phyloP scores from a whole-genome alignment of 805 yeast genomes.

The Candida adriatica region DNA sequence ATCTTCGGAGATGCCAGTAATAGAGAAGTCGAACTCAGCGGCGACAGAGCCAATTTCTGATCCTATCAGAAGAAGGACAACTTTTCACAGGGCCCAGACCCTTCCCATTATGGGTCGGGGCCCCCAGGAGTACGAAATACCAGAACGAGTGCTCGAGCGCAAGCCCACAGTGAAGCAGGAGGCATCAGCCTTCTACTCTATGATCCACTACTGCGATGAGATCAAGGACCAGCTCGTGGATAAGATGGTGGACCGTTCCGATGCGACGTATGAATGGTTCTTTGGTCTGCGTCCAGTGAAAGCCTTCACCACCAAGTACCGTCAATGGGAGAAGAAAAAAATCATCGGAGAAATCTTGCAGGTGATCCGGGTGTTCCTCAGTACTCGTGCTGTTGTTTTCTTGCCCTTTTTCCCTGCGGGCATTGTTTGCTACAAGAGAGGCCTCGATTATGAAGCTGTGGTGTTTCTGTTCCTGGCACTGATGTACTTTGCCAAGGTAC shows the following conservation, averaged over 20 bases:
- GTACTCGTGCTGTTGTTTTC: conserved; percentile 15
- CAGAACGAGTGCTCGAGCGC: conserved; percentile 5
- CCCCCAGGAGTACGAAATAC: conserved; percentile 6
- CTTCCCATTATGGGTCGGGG: conserved; percentile 4
- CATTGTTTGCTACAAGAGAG: conserved; percentile 12
- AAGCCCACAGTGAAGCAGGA: conserved; percentile 17
- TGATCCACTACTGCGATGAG: conserved; percentile 11
- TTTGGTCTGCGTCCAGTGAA: conserved; percentile 8
- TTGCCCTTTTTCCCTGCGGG: conserved; percentile 20
- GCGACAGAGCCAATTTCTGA: conserved; percentile 11
- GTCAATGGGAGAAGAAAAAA: conserved; percentile 10
- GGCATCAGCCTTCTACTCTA: conserved; percentile 15
- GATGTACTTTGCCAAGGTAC: conserved; percentile 20
- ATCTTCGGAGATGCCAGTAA: background rate
- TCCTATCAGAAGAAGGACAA: conserved; percentile 7
- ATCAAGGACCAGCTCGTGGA: conserved; percentile 14
- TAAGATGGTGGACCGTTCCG: conserved; percentile 12
- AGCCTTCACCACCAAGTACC: conserved; percentile 5
- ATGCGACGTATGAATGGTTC: conserved; percentile 11
- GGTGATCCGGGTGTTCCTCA: conserved; percentile 11
- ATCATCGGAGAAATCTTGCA: conserved; percentile 15
- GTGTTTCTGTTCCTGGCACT: conserved; percentile 17
- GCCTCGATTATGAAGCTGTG: conserved; percentile 16
- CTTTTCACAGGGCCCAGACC: conserved; percentile 13
- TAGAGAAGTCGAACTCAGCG: conserved; percentile 3